Base-by-base conservation (phyloP, 2,329 filamentous ascomycete species). In the Triangularia verruculosa region DNA sequence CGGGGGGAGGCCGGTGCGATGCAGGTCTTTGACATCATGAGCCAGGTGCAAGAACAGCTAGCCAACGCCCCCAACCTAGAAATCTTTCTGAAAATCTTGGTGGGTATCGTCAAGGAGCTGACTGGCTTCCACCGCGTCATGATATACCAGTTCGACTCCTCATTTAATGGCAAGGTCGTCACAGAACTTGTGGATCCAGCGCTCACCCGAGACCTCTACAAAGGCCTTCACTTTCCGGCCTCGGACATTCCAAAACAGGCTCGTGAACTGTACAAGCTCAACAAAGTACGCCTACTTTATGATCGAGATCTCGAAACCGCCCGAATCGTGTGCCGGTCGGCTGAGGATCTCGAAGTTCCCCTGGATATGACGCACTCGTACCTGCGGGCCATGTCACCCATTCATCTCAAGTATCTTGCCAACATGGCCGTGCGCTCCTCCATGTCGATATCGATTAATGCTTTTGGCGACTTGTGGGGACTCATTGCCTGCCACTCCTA, bases 381-480 rank as follows among this genome's bases (percentile, higher is more conserved):
- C 72, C 83, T 96, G 1, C 86, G 93, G 61, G 92, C 93, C 66
- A 96, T 96, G 86, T 96, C 92, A 0, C 92, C 93, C 0, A 93
- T 96, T 51, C 92, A 95, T 72, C 76, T 96, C 61, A 96, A 96
- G 72, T 97, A 96, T 70, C 80, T 97, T 2, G 83, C 79, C 5
- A 93, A 97, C 72, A 97, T 97, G 93, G 89, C 88, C 7, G 92
- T 96, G 0, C 87, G 92, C n/a, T 92, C 92, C 0, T 96, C 92
- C 67, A 97, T 97, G 92, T 96, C 92, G 0, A 93, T 97, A 65
- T 96, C 92, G 1, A 91, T 97, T 72, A 95, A 92, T 67, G 91
- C 91, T 0, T 95, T 96, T 70, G 83, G 85, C 69, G 90, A 96
- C 70, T 78, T 97, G 0, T 97, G 93, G 93, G 93, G 93, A 0